Conservation (phyloP, 2,329 filamentous ascomycete species). For the Clarireedia hainanense region DNA sequence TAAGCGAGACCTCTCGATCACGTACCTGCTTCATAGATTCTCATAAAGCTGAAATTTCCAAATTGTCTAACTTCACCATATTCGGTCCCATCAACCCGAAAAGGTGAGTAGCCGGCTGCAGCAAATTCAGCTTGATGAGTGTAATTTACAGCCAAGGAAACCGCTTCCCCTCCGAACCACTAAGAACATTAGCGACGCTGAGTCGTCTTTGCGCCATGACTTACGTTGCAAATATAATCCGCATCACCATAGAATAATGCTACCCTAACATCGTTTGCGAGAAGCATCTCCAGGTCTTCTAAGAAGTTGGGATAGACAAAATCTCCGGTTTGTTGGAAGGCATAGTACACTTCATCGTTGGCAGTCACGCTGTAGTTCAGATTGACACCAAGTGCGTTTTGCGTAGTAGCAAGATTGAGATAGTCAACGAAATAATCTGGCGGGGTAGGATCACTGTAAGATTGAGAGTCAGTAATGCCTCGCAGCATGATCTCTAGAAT, state of each 20-base stretch:
- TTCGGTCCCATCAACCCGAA: slow-evolving; percentile 45
- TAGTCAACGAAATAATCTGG: slow-evolving; percentile 39
- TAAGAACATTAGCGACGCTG: slow-evolving; percentile 17
- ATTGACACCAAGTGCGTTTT: slow-evolving; percentile 10
- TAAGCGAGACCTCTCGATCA: background rate
- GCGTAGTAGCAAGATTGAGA: slow-evolving; percentile 9
- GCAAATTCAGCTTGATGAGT: slow-evolving; percentile 40
- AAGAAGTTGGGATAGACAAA: slow-evolving; percentile 54
- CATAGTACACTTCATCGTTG: slow-evolving; percentile 34
- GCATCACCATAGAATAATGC: slow-evolving; percentile 49
- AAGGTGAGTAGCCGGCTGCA: slow-evolving; percentile 47
- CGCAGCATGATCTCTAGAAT: background rate
- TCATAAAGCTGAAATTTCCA: slow-evolving; percentile 37
- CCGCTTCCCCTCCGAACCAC: slow-evolving; percentile 46
- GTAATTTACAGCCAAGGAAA: slow-evolving; percentile 44
- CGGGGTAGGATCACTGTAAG: slow-evolving; percentile 40
- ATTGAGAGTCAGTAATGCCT: background rate
- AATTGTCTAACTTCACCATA: slow-evolving; percentile 52
- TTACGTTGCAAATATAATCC: slow-evolving; percentile 22
- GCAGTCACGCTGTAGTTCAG: slow-evolving; percentile 6
- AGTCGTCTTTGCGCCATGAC: background rate
- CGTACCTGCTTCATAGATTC: slow-evolving; percentile 22
- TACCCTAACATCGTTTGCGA: slow-evolving; percentile 42
- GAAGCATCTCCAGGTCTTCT: slow-evolving; percentile 36
- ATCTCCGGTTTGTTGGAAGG: slow-evolving; percentile 45